Evolutionary conservation across 495 filamentous ascomycete species (phyloP).

Genomic region (Echria macrotheca): DNA sequence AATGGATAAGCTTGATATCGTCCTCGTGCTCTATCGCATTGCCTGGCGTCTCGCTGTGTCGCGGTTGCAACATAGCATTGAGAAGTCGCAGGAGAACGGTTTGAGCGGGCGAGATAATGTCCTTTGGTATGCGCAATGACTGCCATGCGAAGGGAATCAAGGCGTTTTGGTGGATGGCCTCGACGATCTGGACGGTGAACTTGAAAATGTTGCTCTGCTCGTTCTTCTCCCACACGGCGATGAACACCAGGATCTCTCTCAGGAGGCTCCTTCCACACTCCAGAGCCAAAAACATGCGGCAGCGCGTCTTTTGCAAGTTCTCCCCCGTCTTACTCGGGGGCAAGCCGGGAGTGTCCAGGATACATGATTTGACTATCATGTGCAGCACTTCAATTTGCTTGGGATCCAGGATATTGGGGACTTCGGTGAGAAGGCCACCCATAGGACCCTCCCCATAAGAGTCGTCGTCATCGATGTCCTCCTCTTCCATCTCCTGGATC

Average conservation of each 20-base stretch:
- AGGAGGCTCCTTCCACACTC: constrained; percentile 83
- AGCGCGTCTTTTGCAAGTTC: constrained; percentile 79
- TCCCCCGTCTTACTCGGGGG: constrained; percentile 50
- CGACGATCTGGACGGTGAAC: constrained; percentile 91
- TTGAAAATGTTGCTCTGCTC: constrained; percentile 91
- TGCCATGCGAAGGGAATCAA: constrained; percentile 86
- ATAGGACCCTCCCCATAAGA: constrained; percentile 77
- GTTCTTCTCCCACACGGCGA: constrained; percentile 90
- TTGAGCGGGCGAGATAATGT: constrained; percentile 91
- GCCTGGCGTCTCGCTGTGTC: constrained; percentile 54
- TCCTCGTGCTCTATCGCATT: constrained; percentile 43
- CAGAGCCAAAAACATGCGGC: constrained; percentile 79
- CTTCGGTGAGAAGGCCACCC: constrained; percentile 81
- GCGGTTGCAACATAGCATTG: constrained; percentile 76
- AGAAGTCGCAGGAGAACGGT: constrained; percentile 85
- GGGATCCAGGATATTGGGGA: constrained; percentile 88
- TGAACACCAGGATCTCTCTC: constrained; percentile 87
- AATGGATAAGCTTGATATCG: constrained; percentile 64
- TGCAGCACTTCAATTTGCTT: constrained; percentile 91
- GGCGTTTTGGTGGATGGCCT: constrained; percentile 80
- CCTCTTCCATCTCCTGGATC: too few species aligned
- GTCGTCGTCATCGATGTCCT: constrained; percentile 76
- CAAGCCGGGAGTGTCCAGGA: constrained; percentile 62
- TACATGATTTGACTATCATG: constrained; percentile 89
- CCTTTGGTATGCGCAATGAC: constrained; percentile 84